These are phyloP conservation scores for Sordariomycetes sp. DNA, from an alignment of 2,329 filamentous ascomycete species.

Conservation along the genomic window DNA sequence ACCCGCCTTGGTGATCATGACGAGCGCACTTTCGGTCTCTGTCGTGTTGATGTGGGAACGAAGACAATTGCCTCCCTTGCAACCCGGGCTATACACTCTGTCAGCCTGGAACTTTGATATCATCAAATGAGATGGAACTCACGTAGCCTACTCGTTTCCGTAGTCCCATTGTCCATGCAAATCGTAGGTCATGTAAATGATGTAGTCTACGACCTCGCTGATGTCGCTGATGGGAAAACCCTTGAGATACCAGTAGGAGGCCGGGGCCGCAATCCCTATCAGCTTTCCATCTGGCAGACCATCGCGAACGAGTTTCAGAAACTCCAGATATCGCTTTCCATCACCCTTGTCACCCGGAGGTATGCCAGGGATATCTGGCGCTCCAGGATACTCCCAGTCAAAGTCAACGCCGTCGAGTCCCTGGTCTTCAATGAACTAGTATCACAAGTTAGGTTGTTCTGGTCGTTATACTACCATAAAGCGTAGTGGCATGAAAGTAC, in stretches of 20 bases:
- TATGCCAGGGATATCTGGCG: conserved; percentile 14
- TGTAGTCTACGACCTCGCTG: conserved; percentile 4
- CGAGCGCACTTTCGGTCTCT: conserved; percentile 20
- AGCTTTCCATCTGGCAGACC: conserved; percentile 10
- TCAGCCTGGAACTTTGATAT: no score
- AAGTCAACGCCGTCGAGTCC: conserved; percentile 9
- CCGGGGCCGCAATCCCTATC: conserved; percentile 6
- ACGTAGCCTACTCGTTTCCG: conserved; percentile 7
- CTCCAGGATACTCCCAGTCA: conserved; percentile 10
- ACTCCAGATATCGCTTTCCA: conserved; percentile 7
- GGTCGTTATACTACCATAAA: not conserved
- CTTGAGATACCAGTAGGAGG: conserved; percentile 14
- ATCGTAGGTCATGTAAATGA: conserved; percentile 8
- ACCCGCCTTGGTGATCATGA: conserved; percentile 25
- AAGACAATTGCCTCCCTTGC: conserved; percentile 21
- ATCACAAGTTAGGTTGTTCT: no score
- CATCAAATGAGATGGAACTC: not conserved
- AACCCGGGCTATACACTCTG: conserved; percentile 10
- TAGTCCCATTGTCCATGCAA: conserved; percentile 20
- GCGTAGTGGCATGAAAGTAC: not conserved
- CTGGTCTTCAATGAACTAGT: conserved; percentile 25
- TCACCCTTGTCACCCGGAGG: conserved; percentile 9
- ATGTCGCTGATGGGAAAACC: conserved; percentile 7
- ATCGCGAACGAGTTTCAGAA: conserved; percentile 6
- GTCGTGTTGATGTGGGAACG: conserved; percentile 23